Evolutionary conservation across 2,329 filamentous ascomycete species (phyloP).

Genomic region (Tolypocladium cylindrosporum): DNA sequence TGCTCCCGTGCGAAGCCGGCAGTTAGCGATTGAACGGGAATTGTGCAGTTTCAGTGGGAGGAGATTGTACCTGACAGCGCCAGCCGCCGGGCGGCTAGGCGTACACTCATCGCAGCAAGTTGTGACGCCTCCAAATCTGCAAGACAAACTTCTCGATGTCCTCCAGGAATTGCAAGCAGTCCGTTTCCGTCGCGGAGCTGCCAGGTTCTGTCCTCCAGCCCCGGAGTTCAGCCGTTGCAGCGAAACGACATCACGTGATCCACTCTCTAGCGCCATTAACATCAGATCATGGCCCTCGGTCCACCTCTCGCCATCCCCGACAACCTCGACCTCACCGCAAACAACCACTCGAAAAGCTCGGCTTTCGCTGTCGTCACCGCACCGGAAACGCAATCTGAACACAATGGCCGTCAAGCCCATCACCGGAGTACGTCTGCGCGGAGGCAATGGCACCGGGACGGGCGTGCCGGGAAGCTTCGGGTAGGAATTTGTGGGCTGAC

Average conservation of each 20-base stretch:
- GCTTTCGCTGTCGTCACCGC: constrained; percentile 10
- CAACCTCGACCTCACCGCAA: constrained; percentile 12
- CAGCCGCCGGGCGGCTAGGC: constrained; percentile 52
- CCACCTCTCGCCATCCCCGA: neutral
- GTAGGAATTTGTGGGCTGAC: constrained; percentile 21
- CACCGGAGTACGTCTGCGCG: constrained; percentile 42
- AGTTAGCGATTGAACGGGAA: constrained; percentile 5
- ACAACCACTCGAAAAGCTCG: constrained; percentile 9
- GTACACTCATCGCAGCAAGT: constrained; percentile 48
- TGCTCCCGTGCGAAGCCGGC: constrained; percentile 9
- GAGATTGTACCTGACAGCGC: constrained; percentile 44
- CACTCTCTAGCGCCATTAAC: constrained; percentile 22
- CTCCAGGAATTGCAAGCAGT: neutral
- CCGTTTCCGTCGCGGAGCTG: neutral
- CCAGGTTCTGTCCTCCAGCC: constrained; percentile 13
- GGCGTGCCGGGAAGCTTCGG: neutral
- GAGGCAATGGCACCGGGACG: constrained; percentile 17
- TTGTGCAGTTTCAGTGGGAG: neutral
- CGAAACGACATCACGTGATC: constrained; percentile 8
- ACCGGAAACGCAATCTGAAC: constrained; percentile 14
- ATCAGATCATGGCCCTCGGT: constrained; percentile 19
- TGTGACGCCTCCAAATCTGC: neutral
- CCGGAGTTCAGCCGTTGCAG: constrained; percentile 15
- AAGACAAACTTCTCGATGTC: neutral
- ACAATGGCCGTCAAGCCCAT: constrained; percentile 48